A percentile compares a stretch with the other conserved stretches of the same genome.
These are phyloP conservation scores for Xylaria flabelliformis DNA, from an alignment of 495 filamentous ascomycete species.

Conservation along the genomic window DNA sequence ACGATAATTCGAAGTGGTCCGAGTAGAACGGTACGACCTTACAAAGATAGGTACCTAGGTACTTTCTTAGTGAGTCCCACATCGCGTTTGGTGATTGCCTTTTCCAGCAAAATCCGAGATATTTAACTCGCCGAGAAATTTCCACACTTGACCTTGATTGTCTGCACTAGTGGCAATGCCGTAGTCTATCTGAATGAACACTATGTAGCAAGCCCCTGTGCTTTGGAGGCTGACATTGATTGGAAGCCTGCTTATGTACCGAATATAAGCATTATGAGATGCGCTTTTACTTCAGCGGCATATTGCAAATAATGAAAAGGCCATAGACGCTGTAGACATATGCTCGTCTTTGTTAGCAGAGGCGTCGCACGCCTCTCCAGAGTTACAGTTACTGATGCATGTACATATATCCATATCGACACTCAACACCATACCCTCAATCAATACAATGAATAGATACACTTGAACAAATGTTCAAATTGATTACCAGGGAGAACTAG, in stretches of 20 bases:
- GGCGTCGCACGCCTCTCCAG: neutral
- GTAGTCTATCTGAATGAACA: neutral
- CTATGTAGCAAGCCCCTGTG: neutral
- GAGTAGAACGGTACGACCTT: neutral
- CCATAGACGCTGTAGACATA: neutral
- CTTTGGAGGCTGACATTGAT: neutral
- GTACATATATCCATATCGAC: neutral
- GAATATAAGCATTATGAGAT: neutral
- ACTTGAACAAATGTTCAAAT: neutral
- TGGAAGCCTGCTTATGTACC: neutral
- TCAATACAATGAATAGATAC: neutral
- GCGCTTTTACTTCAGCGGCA: neutral
- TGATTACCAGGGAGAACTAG: neutral
- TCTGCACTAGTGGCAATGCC: neutral
- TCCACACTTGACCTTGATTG: neutral
- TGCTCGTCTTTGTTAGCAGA: neutral
- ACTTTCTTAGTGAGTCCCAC: neutral
- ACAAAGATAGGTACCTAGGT: neutral
- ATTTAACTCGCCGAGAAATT: slow-evolving; percentile 3
- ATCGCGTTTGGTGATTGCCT: slow-evolving; percentile 7
- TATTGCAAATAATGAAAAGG: neutral
- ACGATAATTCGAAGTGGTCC: too few species aligned
- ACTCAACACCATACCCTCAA: neutral
- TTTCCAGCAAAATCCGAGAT: neutral
- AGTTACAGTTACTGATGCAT: neutral